A percentile compares a stretch with the other conserved stretches of the same genome.
phyloP scores from a whole-genome alignment of 305 asterid genomes.

The Plantago lanceolata region DNA sequence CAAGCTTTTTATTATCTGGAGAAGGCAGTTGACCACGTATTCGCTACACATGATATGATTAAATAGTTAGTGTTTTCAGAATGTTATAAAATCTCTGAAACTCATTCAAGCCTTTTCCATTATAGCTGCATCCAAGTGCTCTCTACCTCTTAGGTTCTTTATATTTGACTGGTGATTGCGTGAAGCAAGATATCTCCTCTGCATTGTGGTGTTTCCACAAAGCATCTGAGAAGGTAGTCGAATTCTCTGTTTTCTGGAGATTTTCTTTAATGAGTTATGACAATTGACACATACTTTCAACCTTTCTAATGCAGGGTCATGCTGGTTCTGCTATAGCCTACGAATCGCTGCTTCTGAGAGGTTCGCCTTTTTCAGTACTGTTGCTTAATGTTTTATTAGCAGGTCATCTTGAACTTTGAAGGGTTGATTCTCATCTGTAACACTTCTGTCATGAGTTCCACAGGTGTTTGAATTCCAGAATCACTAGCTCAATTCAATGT shows the following conservation, averaged over 20 bases:
- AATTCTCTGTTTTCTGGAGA: constrained; percentile 19
- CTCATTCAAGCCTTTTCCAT: constrained; percentile 24
- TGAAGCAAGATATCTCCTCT: constrained; percentile 66
- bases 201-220: constrained; percentile 96
- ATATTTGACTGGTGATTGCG: constrained; percentile 88
- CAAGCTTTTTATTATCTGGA: constrained; percentile 79
- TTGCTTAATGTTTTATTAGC: too few species aligned
- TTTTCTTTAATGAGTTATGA: constrained; percentile 9
- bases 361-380: constrained; percentile 35
- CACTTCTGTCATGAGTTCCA: constrained; percentile 18
- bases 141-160: constrained; percentile 87
- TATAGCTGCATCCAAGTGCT: constrained; percentile 88
- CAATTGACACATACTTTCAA: constrained; percentile 11
- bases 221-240: constrained; percentile 79
- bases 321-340: constrained; percentile 84
- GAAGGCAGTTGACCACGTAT: constrained; percentile 87
- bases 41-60: constrained; percentile 12
- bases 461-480: constrained; percentile 73
- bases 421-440: neutral
- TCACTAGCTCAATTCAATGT: constrained; percentile 46
- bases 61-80: neutral
- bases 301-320: constrained; percentile 57
- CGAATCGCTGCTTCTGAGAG: constrained; percentile 85
- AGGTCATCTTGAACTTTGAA: neutral
- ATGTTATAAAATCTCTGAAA: neutral